These are phyloP conservation scores for Jackrogersella multiformis DNA, from an alignment of 495 filamentous ascomycete genomes.

Conservation along the genomic window DNA sequence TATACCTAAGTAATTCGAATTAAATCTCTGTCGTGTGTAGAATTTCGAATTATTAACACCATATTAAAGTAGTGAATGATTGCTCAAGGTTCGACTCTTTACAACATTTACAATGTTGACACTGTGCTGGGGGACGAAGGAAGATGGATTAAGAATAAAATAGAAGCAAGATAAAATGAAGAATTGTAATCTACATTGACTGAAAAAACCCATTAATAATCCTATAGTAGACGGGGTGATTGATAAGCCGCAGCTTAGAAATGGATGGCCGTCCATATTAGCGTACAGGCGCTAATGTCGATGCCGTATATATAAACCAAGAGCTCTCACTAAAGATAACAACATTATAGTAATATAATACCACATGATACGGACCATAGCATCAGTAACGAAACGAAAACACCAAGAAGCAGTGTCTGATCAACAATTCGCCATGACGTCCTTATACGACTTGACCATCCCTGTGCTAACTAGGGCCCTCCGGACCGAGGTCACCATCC, in stretches of 20 bases:
- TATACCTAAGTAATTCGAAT: not conserved
- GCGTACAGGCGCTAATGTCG: no score
- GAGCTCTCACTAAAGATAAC: no score
- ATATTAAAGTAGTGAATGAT: not conserved
- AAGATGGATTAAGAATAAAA: not conserved
- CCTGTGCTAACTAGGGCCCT: constrained; percentile 43
- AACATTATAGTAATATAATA: not conserved
- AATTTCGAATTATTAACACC: not conserved
- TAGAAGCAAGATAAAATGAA: not conserved
- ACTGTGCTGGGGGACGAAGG: no score
- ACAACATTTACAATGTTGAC: not conserved
- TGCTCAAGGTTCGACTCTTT: not conserved
- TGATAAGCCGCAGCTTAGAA: constrained; percentile 33
- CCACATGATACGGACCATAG: not conserved
- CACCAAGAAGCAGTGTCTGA: not conserved
- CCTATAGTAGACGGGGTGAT: not conserved
- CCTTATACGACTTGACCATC: constrained; percentile 46
- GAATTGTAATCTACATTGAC: constrained; percentile 16
- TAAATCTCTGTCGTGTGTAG: not conserved
- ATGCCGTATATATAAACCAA: no score
- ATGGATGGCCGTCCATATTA: no score
- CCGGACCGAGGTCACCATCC: constrained; percentile 39
- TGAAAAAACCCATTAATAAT: no score
- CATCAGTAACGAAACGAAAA: not conserved
- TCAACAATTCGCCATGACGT: constrained; percentile 31